Evolutionary conservation across 176 grass and related monocot genomes (phyloP), one percentile per base, ranked within the genome.

Genomic region (Aegilops sharonensis): DNA sequence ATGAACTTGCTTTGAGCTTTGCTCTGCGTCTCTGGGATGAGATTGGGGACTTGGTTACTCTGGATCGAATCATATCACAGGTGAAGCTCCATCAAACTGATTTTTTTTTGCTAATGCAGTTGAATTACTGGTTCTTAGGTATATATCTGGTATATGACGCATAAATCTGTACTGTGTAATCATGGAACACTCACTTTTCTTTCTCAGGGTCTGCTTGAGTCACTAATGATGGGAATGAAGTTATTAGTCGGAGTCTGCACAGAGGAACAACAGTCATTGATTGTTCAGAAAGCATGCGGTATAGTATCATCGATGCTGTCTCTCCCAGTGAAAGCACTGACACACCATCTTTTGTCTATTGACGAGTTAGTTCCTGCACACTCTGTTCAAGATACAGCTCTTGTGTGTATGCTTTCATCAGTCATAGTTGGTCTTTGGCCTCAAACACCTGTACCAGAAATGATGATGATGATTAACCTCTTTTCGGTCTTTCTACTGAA

Each of bases 201-300:
- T 39, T 92, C 89, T 79, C 87, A 98, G 96, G 86, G 86, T 91
- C 75, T 95, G 81, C 89, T 91, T 71, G 90, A 94, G 75, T 74
- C 87, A 29, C 52, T 95, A 84, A 91, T 91, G 89, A 78, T 70
- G 63, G 89, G 93, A 87, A 95, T 98, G 93, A 95, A 95, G 84
- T 87, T 91, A 85, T 84, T 98, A 81, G 91, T 98, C 5, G 71
- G 63, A 59, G 73, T 87, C 42, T 98, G 91, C 90, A 92, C 81
- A 47, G 91, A 79, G 62, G 88, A 95, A 64, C 88, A 87, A 72
- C 96, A 98, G 45, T 92, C 74, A 40, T 60, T 98, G 83, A 94
- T 98, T 79, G 68, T 98, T 83, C 76, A 89, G 89, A 98, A 92
- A 91, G 92, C 91, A n/a, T 83, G 89, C 78, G 72, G 34, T 79